These are phyloP conservation scores for Vinca minor DNA, from an alignment of 257 asterid genomes.

Conservation along the genomic window DNA sequence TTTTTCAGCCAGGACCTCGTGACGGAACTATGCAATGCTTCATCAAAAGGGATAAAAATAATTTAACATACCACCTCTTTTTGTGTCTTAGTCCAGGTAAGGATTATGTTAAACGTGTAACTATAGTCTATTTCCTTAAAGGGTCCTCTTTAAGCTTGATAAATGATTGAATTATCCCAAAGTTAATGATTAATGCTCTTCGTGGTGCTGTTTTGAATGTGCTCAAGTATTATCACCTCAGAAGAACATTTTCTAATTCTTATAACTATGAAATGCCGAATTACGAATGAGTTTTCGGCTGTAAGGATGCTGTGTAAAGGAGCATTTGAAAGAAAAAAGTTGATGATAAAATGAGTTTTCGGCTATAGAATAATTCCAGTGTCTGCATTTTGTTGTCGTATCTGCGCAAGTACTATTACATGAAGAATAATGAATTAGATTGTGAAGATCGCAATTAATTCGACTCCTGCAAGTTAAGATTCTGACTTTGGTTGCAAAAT, in stretches of 20 bases:
- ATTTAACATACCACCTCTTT: slow-evolving; percentile 75
- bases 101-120: slow-evolving; percentile 3
- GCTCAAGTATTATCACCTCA: not conserved
- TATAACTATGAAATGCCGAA: not conserved
- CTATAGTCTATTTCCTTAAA: not conserved
- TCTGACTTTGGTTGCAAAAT: slow-evolving; percentile 5
- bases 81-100: slow-evolving; percentile 89
- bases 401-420: not conserved
- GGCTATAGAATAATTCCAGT: not conserved
- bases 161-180: not conserved
- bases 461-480: not conserved
- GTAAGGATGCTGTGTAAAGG: not conserved
- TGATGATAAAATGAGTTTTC: not conserved
- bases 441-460: not conserved
- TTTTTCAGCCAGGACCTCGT: slow-evolving; percentile 77
- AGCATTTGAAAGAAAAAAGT: not conserved
- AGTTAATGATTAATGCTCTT: not conserved
- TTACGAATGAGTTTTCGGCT: not conserved
- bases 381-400: not conserved
- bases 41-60: slow-evolving; percentile 84
- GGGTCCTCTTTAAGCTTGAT: not conserved
- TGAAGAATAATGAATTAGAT: not conserved
- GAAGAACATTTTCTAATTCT: not conserved
- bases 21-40: slow-evolving; percentile 92
- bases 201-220: not conserved